These are phyloP conservation scores for Colletotrichum tofieldiae DNA, from an alignment of 2,329 filamentous ascomycete species.

Conservation along the genomic window DNA sequence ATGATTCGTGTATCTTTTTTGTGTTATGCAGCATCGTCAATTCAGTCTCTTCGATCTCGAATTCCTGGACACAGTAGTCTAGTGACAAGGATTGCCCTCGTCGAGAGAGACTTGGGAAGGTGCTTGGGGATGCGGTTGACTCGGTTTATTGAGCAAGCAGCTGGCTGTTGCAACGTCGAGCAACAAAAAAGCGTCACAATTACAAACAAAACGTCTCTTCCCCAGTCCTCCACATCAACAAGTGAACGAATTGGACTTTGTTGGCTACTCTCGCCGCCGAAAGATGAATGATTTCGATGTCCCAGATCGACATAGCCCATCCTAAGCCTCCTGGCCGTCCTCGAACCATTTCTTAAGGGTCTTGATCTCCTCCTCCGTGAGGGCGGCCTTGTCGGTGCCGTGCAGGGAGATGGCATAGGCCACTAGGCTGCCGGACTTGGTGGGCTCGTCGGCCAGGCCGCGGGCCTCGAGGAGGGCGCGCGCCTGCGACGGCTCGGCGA, in stretches of 20 bases:
- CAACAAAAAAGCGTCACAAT: too few relatives aligned
- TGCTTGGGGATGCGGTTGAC: too few relatives aligned
- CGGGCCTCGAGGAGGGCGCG: slow-evolving; percentile 22
- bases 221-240: not conserved
- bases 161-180: too few relatives aligned
- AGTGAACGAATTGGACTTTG: not conserved
- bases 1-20: too few relatives aligned
- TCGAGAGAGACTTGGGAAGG: not conserved
- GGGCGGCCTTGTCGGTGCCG: slow-evolving; percentile 20
- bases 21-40: too few relatives aligned
- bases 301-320: not conserved
- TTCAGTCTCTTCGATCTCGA: too few relatives aligned
- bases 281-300: too few relatives aligned
- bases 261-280: not conserved
- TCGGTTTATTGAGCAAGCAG: too few relatives aligned
- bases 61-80: too few relatives aligned
- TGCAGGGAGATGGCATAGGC: slow-evolving; percentile 38
- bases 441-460: slow-evolving; percentile 3
- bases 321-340: slow-evolving; percentile 4
- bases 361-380: slow-evolving; percentile 28
- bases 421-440: slow-evolving; percentile 31
- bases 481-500: slow-evolving; percentile 11
- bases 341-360: slow-evolving; percentile 41
- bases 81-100: not conserved
- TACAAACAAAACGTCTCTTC: not conserved